Evolutionary conservation across 345 rosid genomes (phyloP).

Genomic region (Diplotaxis tenuifolia): DNA sequence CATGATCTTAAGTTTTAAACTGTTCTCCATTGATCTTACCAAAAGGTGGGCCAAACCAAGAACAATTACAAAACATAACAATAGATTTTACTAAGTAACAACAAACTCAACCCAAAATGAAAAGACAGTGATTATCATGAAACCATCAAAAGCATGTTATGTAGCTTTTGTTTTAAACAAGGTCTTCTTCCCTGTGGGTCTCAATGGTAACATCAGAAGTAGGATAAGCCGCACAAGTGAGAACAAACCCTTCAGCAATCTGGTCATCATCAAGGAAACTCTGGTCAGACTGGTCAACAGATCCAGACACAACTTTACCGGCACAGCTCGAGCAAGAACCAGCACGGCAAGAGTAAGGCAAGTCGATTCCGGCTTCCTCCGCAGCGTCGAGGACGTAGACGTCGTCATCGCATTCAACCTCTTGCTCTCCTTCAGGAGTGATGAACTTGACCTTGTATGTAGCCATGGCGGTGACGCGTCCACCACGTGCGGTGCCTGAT

Average conservation of each 20-base stretch:
- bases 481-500: constrained; percentile 43
- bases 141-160: background rate
- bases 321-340: constrained; percentile 93
- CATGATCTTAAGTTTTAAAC: background rate
- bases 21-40: constrained; percentile 24
- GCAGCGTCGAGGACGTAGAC: constrained; percentile 66
- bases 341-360: constrained; percentile 96
- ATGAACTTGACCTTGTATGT: constrained; percentile 68
- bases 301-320: constrained; percentile 52
- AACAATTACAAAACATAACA: constrained; percentile 30
- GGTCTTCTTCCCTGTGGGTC: constrained; percentile 90
- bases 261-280: constrained; percentile 88
- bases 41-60: constrained; percentile 8
- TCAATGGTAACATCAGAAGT: constrained; percentile 52
- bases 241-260: constrained; percentile 59
- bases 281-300: constrained; percentile 75
- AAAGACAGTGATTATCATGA: background rate
- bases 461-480: constrained; percentile 62
- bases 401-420: constrained; percentile 55
- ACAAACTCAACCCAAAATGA: constrained; percentile 30
- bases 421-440: constrained; percentile 63
- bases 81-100: constrained; percentile 13
- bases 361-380: constrained; percentile 70
- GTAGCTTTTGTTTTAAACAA: constrained; percentile 29
- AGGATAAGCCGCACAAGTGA: constrained; percentile 80